phyloP scores from a whole-genome alignment of 1,139 yeast genomes.

The Candida dubliniensis region DNA sequence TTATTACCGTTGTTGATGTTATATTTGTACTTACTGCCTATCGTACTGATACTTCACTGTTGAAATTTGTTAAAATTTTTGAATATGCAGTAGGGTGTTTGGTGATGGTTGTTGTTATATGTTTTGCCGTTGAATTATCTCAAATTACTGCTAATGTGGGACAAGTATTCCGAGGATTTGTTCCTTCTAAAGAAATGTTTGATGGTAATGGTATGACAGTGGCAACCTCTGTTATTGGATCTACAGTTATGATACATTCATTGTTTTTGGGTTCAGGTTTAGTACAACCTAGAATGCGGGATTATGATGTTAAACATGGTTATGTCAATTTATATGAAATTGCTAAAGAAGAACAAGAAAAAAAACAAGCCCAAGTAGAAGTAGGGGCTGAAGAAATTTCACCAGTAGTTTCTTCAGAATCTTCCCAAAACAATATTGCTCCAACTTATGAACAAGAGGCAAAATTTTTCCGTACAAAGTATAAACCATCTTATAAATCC shows the following conservation, averaged over 20 bases:
- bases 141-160: constrained; percentile 51
- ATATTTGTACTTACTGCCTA: constrained; percentile 73
- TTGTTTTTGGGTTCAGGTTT: constrained; percentile 73
- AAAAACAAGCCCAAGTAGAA: neutral
- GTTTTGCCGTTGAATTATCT: constrained; percentile 69
- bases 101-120: constrained; percentile 68
- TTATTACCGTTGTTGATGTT: constrained; percentile 70
- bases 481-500: constrained; percentile 65
- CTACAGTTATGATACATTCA: constrained; percentile 84
- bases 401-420: neutral
- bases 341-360: constrained; percentile 3
- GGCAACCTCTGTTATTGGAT: constrained; percentile 77
- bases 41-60: constrained; percentile 63
- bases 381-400: neutral
- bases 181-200: constrained; percentile 65
- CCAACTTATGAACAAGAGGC: constrained; percentile 28
- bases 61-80: constrained; percentile 61
- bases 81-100: constrained; percentile 66
- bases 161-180: constrained; percentile 65
- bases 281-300: constrained; percentile 71
- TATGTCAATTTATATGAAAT: constrained; percentile 31
- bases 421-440: constrained; percentile 5
- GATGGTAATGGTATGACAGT: constrained; percentile 65
- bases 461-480: constrained; percentile 37
- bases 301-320: constrained; percentile 57